These are phyloP conservation scores for Ministeria vibrans DNA, from an alignment of 78 protist species.

Conservation along the genomic window DNA sequence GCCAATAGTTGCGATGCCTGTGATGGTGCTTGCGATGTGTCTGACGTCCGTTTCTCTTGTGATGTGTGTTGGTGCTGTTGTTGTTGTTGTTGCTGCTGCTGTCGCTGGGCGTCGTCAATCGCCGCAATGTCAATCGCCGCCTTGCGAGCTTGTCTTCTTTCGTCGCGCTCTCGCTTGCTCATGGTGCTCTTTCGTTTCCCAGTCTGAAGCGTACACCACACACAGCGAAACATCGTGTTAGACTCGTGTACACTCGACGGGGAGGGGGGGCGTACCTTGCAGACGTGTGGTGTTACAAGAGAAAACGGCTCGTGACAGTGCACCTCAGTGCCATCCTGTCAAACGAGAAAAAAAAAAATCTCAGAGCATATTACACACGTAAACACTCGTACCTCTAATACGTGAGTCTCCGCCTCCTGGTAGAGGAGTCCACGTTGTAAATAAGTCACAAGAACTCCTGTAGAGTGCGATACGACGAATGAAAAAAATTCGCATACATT, in stretches of 20 bases:
- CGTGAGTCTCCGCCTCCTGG: conserved; percentile 80
- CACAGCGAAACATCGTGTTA: no score
- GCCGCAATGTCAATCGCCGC: background rate
- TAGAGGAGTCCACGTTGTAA: conserved; percentile 90
- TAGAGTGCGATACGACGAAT: no score
- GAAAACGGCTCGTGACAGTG: conserved; percentile 56
- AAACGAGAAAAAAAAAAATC: background rate
- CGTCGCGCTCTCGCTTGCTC: background rate
- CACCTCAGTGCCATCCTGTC: conserved; percentile 62
- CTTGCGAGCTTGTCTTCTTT: background rate
- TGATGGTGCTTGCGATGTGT: no score
- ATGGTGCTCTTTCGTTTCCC: no score
- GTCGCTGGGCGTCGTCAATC: no score
- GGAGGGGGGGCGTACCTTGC: conserved; percentile 5
- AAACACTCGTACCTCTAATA: conserved; percentile 11
- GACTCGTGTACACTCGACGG: no score
- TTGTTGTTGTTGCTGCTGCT: no score
- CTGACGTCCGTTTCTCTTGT: no score
- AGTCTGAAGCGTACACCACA: no score
- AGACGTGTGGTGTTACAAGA: conserved; percentile 4
- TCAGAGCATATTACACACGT: background rate
- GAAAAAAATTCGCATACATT: no score
- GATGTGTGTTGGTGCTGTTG: no score
- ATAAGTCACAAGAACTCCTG: conserved; percentile 75
- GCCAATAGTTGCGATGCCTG: no score